These are phyloP conservation scores for Sistotremastrum niveocremeum DNA, from an alignment of 768 basidiomycete genomes.

Conservation along the genomic window DNA sequence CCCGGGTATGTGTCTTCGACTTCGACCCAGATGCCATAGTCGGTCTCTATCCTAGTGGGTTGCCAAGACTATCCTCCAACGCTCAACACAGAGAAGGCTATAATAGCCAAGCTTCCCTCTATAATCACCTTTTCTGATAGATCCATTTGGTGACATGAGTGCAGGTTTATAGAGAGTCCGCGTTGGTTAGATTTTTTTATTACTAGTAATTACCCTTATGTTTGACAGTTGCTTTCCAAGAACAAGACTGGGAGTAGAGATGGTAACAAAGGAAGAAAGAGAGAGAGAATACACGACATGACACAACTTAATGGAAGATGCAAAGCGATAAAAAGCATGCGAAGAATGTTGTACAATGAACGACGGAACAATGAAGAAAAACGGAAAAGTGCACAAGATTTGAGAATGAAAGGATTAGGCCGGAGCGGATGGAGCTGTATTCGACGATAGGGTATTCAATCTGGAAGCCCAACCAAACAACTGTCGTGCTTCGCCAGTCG, in stretches of 20 bases:
- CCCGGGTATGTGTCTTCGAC: conserved; percentile 65
- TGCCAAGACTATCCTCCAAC: too few relatives aligned
- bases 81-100: too few relatives aligned
- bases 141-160: too few relatives aligned
- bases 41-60: conserved; percentile 35
- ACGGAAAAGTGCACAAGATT: conserved; percentile 4
- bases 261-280: conserved; percentile 11
- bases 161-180: too few relatives aligned
- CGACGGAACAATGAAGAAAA: conserved; percentile 9
- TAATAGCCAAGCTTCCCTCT: too few relatives aligned
- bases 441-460: conserved; percentile 28
- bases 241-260: conserved; percentile 7
- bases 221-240: too few relatives aligned
- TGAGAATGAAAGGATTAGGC: conserved; percentile 9
- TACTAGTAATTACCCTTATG: too few relatives aligned
- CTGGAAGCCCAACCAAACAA: conserved; percentile 69
- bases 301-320: conserved; percentile 6
- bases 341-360: conserved; percentile 3
- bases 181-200: too few relatives aligned
- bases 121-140: too few relatives aligned
- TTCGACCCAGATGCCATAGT: conserved; percentile 52
- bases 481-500: conserved; percentile 55
- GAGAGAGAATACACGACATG: conserved; percentile 17
- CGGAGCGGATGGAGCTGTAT: conserved; percentile 21
- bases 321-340: conserved; percentile 8